A percentile compares a stretch with the other conserved stretches of the same genome.
These are phyloP conservation scores for Alopecurus myosuroides DNA, from an alignment of 176 grass and related monocot species.

Conservation along the genomic window DNA sequence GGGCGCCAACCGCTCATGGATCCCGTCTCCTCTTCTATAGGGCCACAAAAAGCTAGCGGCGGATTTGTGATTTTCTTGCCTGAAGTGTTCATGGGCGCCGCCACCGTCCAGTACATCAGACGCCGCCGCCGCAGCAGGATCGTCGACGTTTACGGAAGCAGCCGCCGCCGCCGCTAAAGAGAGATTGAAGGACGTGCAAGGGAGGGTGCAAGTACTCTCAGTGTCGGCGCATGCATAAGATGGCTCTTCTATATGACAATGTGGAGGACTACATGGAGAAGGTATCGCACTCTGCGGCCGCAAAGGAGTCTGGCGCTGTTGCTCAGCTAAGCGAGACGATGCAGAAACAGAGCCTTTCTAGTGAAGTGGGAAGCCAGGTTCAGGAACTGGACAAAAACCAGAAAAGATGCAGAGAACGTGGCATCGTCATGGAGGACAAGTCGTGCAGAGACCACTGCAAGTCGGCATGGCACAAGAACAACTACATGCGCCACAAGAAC, in stretches of 20 bases:
- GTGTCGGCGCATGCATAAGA: conserved; percentile 51
- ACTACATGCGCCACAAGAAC: conserved; percentile 56
- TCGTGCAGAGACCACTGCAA: conserved; percentile 83
- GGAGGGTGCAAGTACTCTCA: conserved; percentile 73
- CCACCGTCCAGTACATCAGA: too few relatives aligned
- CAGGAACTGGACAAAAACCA: conserved; percentile 40
- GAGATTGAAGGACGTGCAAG: conserved; percentile 55
- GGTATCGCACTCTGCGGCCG: conserved; percentile 27
- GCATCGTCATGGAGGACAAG: conserved; percentile 55
- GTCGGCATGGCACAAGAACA: conserved; percentile 86
- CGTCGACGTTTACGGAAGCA: too few relatives aligned
- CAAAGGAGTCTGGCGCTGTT: conserved; percentile 24
- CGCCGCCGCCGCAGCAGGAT: too few relatives aligned
- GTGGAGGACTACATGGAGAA: conserved; percentile 26
- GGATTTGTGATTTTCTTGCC: too few relatives aligned
- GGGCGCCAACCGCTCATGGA: too few relatives aligned
- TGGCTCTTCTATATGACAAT: conserved; percentile 49
- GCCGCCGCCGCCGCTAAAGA: too few relatives aligned
- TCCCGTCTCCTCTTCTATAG: too few relatives aligned
- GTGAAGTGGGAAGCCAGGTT: neutral
- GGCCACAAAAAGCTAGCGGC: too few relatives aligned
- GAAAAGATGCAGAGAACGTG: conserved; percentile 69
- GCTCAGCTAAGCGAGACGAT: conserved; percentile 42
- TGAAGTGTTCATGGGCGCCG: too few relatives aligned
- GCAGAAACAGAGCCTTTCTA: conserved; percentile 53